A percentile compares a stretch with the other conserved stretches of the same genome.
Conservation (phyloP, 177 flowering plant species). For the Vitis hybrid region DNA sequence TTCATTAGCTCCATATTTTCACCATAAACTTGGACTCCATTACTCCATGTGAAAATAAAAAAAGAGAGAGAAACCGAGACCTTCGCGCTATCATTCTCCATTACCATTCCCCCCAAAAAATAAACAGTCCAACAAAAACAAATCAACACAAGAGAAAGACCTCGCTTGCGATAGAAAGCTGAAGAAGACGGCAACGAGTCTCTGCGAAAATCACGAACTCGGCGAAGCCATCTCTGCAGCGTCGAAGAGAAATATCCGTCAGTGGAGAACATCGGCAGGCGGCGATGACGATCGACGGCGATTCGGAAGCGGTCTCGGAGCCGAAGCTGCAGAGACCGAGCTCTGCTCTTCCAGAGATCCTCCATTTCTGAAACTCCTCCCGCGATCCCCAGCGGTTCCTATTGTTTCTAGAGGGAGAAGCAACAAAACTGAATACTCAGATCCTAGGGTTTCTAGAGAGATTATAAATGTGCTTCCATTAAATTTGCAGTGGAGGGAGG, state of each 20-base stretch:
- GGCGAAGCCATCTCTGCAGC: slow-evolving; percentile 53
- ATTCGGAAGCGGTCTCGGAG: slow-evolving; percentile 72
- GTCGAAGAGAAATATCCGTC: slow-evolving; percentile 50
- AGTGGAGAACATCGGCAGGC: slow-evolving; percentile 27
- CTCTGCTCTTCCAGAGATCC: slow-evolving; percentile 63
- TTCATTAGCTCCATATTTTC: neutral
- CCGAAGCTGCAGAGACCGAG: slow-evolving; percentile 51
- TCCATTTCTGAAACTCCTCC: slow-evolving; percentile 10
- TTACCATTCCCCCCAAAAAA: no score
- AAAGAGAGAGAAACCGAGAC: neutral
- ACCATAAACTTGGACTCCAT: neutral
- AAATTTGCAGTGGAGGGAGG: no score
- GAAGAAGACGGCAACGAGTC: slow-evolving; percentile 61
- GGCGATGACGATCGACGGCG: slow-evolving; percentile 61
- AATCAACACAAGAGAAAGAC: slow-evolving; percentile 16
- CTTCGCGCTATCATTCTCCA: no score
- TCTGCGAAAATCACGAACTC: slow-evolving; percentile 49
- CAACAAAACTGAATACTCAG: no score
- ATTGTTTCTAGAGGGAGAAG: no score
- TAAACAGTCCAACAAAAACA: no score
- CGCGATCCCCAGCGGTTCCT: slow-evolving; percentile 27
- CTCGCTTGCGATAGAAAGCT: slow-evolving; percentile 64
- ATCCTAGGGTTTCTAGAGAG: no score
- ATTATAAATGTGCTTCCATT: no score
- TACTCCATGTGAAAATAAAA: no score